Base-by-base conservation (phyloP, 2,329 filamentous ascomycete species). In the Ophiocordyceps camponoti-saundersi region DNA sequence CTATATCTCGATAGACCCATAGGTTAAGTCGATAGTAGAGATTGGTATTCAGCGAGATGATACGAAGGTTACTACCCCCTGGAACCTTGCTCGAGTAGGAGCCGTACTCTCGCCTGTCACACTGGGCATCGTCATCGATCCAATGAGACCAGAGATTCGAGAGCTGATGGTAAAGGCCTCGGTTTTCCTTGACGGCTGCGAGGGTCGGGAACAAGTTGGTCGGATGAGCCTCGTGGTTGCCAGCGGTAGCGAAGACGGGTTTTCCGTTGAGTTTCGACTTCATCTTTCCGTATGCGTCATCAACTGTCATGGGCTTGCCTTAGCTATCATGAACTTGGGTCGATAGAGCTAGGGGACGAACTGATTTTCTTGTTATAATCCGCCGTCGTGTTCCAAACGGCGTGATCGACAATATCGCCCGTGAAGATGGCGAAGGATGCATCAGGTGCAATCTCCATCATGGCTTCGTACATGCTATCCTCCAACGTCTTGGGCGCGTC, bases 41-140 rank as follows among this genome's bases (percentile, higher is more conserved):
- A 54, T 77, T 75, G 22, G 71, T 77, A 61, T 74, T 77, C 52
- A 78, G 61, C 5, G 73, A 75, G 55, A 79, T 76, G 53, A 79
- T 60, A n/a, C 72, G 66, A 22, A 79, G 61, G 49, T 72, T 71
- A 13, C 62, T 71, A 13, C 62, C 64, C 22, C 55, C 52, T 3
- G 66, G 60, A 36, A 68, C 61, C 44, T 62, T 59, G 7, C 65
- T 62, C 3, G 73, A 71, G 56, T 76, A 77, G 16, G 64, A 66
- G 21, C 71, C 73, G 22, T 68, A 66, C 36, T 63, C 52, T 36
- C 57, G 55, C 8, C 65, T 61, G 3, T 58, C 60, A 8, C 57
- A 55, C 0, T 49, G 48, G 0, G 56, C 56, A 3, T 54, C 47
- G n/a, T 51, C 44, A 11, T 66, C 70, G 32, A 74, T 65, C 65